These are phyloP conservation scores for Sphagnurus paluster DNA, from an alignment of 1,284 basidiomycete species.

Conservation along the genomic window DNA sequence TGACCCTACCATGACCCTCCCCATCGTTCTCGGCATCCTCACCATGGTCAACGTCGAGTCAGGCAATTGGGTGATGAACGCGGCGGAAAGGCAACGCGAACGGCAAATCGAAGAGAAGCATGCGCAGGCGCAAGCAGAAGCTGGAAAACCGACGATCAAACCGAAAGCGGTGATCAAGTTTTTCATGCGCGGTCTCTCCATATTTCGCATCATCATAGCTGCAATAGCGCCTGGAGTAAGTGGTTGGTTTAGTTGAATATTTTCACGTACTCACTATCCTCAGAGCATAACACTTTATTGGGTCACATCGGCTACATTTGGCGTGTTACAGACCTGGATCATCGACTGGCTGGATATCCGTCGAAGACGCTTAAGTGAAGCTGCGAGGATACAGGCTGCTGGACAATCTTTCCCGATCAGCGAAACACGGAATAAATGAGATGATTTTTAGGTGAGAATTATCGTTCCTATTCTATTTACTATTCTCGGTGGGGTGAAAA, in stretches of 20 bases:
- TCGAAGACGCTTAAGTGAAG: slow-evolving; percentile 35
- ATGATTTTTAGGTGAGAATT: slow-evolving; percentile 8
- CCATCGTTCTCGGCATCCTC: slow-evolving; percentile 70
- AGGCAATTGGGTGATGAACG: slow-evolving; percentile 64
- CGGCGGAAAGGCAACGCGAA: slow-evolving; percentile 49
- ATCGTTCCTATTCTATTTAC: slow-evolving; percentile 7
- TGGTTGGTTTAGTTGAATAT: slow-evolving; percentile 12
- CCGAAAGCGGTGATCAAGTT: slow-evolving; percentile 62
- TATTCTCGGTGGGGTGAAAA: slow-evolving; percentile 53
- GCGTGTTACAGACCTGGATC: slow-evolving; percentile 76
- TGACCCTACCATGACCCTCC: slow-evolving; percentile 70
- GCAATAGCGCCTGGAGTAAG: slow-evolving; percentile 77
- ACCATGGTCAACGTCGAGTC: slow-evolving; percentile 81
- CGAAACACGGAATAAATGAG: neutral
- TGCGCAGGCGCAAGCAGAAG: slow-evolving; percentile 42
- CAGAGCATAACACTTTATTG: slow-evolving; percentile 83
- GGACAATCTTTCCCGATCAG: neutral
- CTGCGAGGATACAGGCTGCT: slow-evolving; percentile 10
- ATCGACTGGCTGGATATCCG: slow-evolving; percentile 64
- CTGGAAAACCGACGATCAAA: slow-evolving; percentile 43
- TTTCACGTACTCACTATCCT: slow-evolving; percentile 6
- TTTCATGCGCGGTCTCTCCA: slow-evolving; percentile 58
- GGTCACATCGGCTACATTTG: slow-evolving; percentile 81
- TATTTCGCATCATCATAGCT: slow-evolving; percentile 77
- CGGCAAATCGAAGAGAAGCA: slow-evolving; percentile 46